These are phyloP conservation scores for Fusarium ambrosium DNA, from an alignment of 2,329 filamentous ascomycete species.

Conservation along the genomic window DNA sequence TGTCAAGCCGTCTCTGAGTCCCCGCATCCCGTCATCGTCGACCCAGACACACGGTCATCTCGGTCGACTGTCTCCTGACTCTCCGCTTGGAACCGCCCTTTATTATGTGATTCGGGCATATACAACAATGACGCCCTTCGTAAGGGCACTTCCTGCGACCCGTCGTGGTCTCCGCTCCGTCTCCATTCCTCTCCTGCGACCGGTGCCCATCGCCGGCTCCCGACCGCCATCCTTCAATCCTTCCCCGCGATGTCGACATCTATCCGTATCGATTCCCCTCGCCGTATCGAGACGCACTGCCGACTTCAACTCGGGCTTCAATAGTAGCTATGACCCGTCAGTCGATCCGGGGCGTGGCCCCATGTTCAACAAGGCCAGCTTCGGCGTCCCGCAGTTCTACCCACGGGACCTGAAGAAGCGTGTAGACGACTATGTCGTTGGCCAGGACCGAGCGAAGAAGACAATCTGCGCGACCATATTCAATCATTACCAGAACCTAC, in stretches of 20 bases:
- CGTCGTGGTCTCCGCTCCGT: slow-evolving; percentile 27
- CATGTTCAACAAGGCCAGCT: slow-evolving; percentile 70
- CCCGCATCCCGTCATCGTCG: slow-evolving; percentile 46
- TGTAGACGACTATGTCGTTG: slow-evolving; percentile 95
- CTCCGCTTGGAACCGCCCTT: slow-evolving; percentile 10
- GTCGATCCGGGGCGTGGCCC: slow-evolving; percentile 68
- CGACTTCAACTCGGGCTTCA: slow-evolving; percentile 70
- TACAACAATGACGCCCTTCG: slow-evolving; percentile 43
- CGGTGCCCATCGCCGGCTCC: slow-evolving; percentile 5
- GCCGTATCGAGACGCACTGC: slow-evolving; percentile 57
- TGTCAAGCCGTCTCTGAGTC: slow-evolving; percentile 34
- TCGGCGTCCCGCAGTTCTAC: slow-evolving; percentile 74
- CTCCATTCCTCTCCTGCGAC: slow-evolving; percentile 20
- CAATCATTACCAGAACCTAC: slow-evolving; percentile 94
- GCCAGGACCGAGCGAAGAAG: slow-evolving; percentile 94
- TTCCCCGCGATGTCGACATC: slow-evolving; percentile 35
- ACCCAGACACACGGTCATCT: slow-evolving; percentile 33
- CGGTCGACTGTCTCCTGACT: slow-evolving; percentile 39
- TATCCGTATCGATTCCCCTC: slow-evolving; percentile 43
- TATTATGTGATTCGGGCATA: slow-evolving; percentile 43
- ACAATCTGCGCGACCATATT: slow-evolving; percentile 93
- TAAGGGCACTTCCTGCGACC: slow-evolving; percentile 40
- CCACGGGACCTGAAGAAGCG: slow-evolving; percentile 84
- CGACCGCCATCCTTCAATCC: slow-evolving; percentile 5
- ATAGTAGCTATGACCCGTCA: slow-evolving; percentile 70